A percentile compares a stretch with the other conserved stretches of the same genome.
Conservation (phyloP, 2,329 filamentous ascomycete genomes). For the Diplodia sapinea region DNA sequence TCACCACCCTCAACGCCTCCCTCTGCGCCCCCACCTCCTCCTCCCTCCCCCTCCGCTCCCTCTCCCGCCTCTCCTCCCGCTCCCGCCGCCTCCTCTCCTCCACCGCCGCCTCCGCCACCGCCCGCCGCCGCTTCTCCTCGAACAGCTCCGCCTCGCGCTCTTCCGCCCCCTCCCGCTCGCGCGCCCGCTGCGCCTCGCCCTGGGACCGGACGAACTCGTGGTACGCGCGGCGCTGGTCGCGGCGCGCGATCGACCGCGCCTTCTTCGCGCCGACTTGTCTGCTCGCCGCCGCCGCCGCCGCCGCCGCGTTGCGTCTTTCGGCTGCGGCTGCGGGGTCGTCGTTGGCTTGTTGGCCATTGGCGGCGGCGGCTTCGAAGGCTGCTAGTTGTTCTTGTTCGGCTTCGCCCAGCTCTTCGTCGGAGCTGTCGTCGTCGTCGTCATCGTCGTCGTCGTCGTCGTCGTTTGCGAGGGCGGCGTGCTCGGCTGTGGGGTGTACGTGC, state of each 20-base stretch:
- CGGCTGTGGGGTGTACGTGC: background rate
- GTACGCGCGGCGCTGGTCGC: slow-evolving; percentile 53
- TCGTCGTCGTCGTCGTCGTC: slow-evolving; percentile 26
- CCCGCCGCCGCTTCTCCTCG: slow-evolving; percentile 50
- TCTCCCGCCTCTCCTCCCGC: slow-evolving; percentile 47
- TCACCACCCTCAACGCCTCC: slow-evolving; percentile 43
- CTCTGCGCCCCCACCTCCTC: slow-evolving; percentile 43
- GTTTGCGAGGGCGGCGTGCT: background rate
- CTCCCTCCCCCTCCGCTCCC: slow-evolving; percentile 46
- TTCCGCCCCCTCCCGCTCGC: slow-evolving; percentile 51
- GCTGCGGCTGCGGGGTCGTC: slow-evolving; percentile 32
- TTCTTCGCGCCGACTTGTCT: slow-evolving; percentile 56
- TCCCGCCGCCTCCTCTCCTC: slow-evolving; percentile 49
- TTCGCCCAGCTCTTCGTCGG: background rate
- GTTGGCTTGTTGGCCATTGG: background rate
- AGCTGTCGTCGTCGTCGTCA: slow-evolving; percentile 34
- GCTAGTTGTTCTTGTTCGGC: slow-evolving; percentile 21
- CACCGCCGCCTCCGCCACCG: slow-evolving; percentile 51
- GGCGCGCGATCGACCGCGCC: slow-evolving; percentile 54
- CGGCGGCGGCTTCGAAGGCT: background rate
- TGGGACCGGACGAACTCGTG: slow-evolving; percentile 58
- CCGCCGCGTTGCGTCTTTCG: slow-evolving; percentile 39
- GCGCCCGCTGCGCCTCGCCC: slow-evolving; percentile 53
- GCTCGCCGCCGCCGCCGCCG: slow-evolving; percentile 41
- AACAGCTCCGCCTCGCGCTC: slow-evolving; percentile 53